Evolutionary conservation across 78 protist genomes (phyloP), one percentile per base, ranked within the genome.

Genomic region (Dictyostelium purpureum): DNA sequence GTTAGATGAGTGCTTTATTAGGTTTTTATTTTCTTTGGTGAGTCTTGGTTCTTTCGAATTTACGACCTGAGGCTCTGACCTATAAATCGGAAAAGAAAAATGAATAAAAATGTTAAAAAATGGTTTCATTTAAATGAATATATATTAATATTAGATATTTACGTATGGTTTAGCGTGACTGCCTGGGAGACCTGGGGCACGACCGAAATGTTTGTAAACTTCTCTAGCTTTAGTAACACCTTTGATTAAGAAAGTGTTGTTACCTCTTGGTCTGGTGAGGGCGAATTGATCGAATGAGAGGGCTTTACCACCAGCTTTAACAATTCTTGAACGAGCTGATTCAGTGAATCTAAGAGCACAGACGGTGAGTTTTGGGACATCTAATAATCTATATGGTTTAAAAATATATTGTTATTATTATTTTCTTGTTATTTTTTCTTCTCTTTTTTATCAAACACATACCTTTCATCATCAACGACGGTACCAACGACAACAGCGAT

Each of bases 231-330:
- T 81, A 82, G 21, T 71, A 45, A 95, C 96, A 28, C 99, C 99
- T 26, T 99, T 97, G 83, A 99, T 96, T 28, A 99, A 98, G 78
- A 99, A 85, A 79, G 98, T 90, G 95, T 96, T 93, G 88, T 80
- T 9, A 49, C 99, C 99, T 9, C 91, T 93, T 57, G 99, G 99
- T 52, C 90, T 45, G 16, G 73, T 26, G 57, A 98, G 93, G 51
- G 99, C 99, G 63, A 99, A 97, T 97, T 99, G 99, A 94, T 99
- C 99, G 69, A 99, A 96, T 77, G 99, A 98, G 61, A 99, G 69
- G 90, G 71, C 54, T 92, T 96, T 95, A 33, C 99, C 99, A 35
- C 99, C 99, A 43, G 99, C 99, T 51, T 79, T 77, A 38, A 95
- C 78, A 91, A 99, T 98, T 67, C 99, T 94, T 28, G 98, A 97